Conservation (phyloP, 306 rosid species). For the Gleditsia sinensis region DNA sequence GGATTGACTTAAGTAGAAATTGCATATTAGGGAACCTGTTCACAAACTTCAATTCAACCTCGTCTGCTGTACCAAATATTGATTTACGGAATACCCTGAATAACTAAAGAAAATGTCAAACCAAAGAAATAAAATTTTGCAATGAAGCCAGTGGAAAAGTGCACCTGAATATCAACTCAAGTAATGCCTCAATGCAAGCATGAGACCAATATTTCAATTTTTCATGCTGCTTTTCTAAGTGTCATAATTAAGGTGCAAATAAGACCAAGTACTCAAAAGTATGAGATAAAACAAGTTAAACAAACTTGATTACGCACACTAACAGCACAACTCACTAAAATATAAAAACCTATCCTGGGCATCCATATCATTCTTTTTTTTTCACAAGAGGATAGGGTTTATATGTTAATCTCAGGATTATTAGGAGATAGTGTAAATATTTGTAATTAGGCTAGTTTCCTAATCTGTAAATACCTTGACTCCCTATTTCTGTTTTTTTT, state of each 20-base stretch:
- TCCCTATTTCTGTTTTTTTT: no score
- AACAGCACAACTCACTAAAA: background rate
- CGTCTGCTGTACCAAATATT: constrained; percentile 92
- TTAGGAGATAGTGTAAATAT: no score
- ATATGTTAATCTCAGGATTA: no score
- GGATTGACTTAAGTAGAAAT: constrained; percentile 12
- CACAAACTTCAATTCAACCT: constrained; percentile 92
- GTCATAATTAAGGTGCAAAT: background rate
- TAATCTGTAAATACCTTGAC: no score
- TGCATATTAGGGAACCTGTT: constrained; percentile 67
- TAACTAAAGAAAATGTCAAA: constrained; percentile 32
- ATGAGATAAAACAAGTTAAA: background rate
- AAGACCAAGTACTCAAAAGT: background rate
- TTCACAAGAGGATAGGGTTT: background rate
- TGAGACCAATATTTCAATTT: constrained; percentile 15
- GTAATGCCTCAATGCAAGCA: constrained; percentile 26
- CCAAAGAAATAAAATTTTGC: constrained; percentile 14
- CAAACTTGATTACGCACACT: background rate
- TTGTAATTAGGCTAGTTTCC: no score
- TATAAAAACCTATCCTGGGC: background rate
- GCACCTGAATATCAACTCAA: background rate
- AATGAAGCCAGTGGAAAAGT: constrained; percentile 12
- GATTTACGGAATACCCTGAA: constrained; percentile 90
- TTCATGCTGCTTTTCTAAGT: background rate
- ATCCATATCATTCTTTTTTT: background rate